Conservation (phyloP, 1,284 basidiomycete genomes). For the Sporisorium exsertum region DNA sequence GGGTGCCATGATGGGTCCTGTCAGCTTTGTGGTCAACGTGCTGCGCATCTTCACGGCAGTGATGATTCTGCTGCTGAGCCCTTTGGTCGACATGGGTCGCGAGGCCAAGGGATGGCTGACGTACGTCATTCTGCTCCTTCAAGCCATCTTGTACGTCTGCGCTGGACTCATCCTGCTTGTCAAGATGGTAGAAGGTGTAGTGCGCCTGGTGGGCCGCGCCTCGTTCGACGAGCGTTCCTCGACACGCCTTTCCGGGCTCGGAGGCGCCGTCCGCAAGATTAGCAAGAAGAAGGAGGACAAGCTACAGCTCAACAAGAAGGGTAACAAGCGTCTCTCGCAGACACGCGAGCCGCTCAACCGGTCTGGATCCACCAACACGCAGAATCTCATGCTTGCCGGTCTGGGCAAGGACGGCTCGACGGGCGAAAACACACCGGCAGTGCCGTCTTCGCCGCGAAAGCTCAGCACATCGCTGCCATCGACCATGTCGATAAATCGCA, state of each 20-base stretch:
- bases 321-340: slow-evolving; percentile 17
- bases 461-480: slow-evolving; percentile 33
- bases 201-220: slow-evolving; percentile 82
- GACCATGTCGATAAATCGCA: slow-evolving; percentile 39
- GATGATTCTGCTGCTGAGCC: slow-evolving; percentile 86
- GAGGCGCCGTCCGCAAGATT: slow-evolving; percentile 58
- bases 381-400: slow-evolving; percentile 37
- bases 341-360: slow-evolving; percentile 25
- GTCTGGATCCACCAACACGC: slow-evolving; percentile 24
- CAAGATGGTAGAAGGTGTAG: slow-evolving; percentile 84
- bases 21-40: slow-evolving; percentile 90
- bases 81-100: slow-evolving; percentile 75
- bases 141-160: slow-evolving; percentile 84
- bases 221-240: slow-evolving; percentile 79
- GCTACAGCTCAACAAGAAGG: slow-evolving; percentile 53
- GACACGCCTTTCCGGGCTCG: slow-evolving; percentile 50
- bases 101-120: slow-evolving; percentile 81
- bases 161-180: slow-evolving; percentile 82
- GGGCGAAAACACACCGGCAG: slow-evolving; percentile 26
- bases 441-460: slow-evolving; percentile 30
- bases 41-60: slow-evolving; percentile 89
- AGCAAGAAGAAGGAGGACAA: slow-evolving; percentile 40
- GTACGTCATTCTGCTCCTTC: slow-evolving; percentile 87
- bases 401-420: slow-evolving; percentile 27
- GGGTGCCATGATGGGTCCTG: slow-evolving; percentile 93